Evolutionary conservation across 139 green algal genomes (phyloP).

Genomic region (Tetradesmus obliquus): DNA sequence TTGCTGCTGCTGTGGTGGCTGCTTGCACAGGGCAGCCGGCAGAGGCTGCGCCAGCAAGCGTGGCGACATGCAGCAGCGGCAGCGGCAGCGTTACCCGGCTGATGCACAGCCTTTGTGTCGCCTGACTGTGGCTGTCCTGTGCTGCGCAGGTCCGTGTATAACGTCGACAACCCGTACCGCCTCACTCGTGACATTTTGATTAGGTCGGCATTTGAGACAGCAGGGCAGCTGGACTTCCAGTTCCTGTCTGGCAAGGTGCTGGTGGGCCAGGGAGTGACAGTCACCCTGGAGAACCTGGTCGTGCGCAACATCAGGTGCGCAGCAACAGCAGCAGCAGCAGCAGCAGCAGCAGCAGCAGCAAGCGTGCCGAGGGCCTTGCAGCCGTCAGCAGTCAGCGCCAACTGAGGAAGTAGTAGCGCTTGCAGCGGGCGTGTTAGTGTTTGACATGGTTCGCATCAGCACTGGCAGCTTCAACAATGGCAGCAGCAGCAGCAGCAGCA

Average conservation of each 20-base stretch:
- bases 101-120: not conserved
- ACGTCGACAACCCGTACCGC: not conserved
- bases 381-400: no score
- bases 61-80: not conserved
- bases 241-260: slow-evolving; percentile 14
- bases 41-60: not conserved
- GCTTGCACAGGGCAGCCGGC: not conserved
- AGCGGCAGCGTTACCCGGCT: not conserved
- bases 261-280: not conserved
- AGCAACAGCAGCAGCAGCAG: not conserved
- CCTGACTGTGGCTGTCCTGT: not conserved
- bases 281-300: slow-evolving; percentile 5
- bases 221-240: slow-evolving; percentile 24
- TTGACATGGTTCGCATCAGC: no score
- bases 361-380: no score
- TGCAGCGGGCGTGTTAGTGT: no score
- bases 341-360: not conserved
- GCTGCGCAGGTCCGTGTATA: not conserved
- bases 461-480: no score
- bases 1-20: not conserved
- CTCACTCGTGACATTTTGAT: not conserved
- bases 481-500: no score
- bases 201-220: not conserved
- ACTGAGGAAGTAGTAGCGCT: no score
- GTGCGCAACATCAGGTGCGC: slow-evolving; percentile 8